Evolutionary conservation across 306 rosid genomes (phyloP), one percentile per base, ranked within the genome.

Genomic region (Datisca glomerata): DNA sequence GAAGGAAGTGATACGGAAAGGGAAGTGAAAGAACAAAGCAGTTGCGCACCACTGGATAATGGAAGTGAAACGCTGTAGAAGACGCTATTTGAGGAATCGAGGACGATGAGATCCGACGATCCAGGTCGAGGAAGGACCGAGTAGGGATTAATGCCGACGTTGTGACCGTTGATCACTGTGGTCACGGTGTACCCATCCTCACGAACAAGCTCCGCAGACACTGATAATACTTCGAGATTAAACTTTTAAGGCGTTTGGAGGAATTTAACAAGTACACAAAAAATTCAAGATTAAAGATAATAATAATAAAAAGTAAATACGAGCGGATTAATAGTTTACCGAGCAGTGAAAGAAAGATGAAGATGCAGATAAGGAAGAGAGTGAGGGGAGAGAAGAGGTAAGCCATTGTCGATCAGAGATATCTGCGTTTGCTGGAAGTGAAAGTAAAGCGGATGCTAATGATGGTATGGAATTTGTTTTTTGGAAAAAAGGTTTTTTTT

Each of bases 91-190:
- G 21, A 4, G 2, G 56, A 51, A 53, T 79, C 92, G 1, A 84
- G 94, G 8, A 84, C 14, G 17, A 79, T 14, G 27, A 84, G 63
- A 65, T 84, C 80, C 41, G 83, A 68, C 9, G 74, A 79, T 15
- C 53, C 51, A 21, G 69, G 70, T 29, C 23, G 63, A 33, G 63
- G 64, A 6, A 79, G 62, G 20, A 70, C 49, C 11, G 68, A 7
- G 33, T 13, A 21, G 0, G 83, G 86, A 28, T 67, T 59, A 15
- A 84, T 33, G 1, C 21, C 20, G 44, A 61, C 53, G 58, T 75
- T 79, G 78, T 75, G 53, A 43, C 94, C 94, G 55, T 75, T 68
- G 72, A 79, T 50, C 24, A 72, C 13, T 15, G 94, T 83, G 57
- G 60, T 50, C 33, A 83, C 63, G 0, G 75, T 50, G 67, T 67